Percentiles rank a stretch among this genome's conserved stretches.
Evolutionary conservation across 805 yeast genomes (phyloP).

Genomic region (Debaryomyces maramus): DNA sequence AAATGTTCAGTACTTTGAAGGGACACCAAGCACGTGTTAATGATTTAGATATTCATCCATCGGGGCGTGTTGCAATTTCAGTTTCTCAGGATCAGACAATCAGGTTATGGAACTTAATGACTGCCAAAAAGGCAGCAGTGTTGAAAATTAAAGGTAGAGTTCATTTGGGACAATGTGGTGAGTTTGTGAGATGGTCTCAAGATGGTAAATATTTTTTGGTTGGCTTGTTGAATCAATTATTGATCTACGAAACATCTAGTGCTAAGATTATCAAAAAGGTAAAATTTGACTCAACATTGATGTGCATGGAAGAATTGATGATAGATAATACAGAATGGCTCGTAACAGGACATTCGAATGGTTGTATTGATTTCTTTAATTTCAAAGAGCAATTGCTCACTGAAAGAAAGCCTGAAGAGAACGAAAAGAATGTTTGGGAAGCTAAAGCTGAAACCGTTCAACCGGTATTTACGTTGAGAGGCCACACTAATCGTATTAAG

Average conservation of each 20-base stretch:
- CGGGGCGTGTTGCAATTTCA: conserved; percentile 86
- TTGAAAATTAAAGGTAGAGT: conserved; percentile 71
- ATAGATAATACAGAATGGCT: conserved; percentile 55
- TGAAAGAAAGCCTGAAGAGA: conserved; percentile 19
- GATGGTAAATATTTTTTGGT: conserved; percentile 74
- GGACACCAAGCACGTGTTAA: conserved; percentile 85
- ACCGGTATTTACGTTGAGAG: conserved; percentile 63
- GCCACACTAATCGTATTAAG: conserved; percentile 86
- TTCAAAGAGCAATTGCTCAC: conserved; percentile 28
- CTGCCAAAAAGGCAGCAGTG: conserved; percentile 87
- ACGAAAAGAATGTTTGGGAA: conserved; percentile 26
- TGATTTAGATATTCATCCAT: conserved; percentile 86
- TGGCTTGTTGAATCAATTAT: conserved; percentile 64
- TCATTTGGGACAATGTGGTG: conserved; percentile 64
- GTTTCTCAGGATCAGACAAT: conserved; percentile 84
- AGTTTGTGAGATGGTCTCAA: conserved; percentile 64
- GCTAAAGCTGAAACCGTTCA: conserved; percentile 23
- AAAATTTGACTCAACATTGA: conserved; percentile 56
- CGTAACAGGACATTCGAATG: conserved; percentile 70
- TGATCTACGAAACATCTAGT: conserved; percentile 62
- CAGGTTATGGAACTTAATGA: conserved; percentile 94
- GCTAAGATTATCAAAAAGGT: conserved; percentile 59
- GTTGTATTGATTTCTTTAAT: conserved; percentile 60
- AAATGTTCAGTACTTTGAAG: conserved; percentile 78
- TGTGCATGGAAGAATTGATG: conserved; percentile 59